These are phyloP conservation scores for Rhizophlyctis rosea DNA, from an alignment of 192 early-diverging fungal genomes.

Conservation along the genomic window DNA sequence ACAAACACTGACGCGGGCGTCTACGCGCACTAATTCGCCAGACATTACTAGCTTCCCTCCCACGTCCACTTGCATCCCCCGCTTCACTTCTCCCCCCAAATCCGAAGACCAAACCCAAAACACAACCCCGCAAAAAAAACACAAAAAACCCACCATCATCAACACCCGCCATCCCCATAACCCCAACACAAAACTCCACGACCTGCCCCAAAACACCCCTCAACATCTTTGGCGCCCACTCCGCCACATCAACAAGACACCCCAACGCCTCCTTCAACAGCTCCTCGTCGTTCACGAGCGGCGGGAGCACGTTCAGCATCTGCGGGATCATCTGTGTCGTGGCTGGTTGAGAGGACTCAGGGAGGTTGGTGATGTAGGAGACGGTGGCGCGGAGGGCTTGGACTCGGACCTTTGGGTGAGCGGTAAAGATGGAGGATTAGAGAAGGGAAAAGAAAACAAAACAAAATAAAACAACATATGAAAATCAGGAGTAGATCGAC, in stretches of 20 bases:
- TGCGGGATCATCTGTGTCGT: conserved; percentile 71
- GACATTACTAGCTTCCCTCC: too few relatives aligned
- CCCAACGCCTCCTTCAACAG: conserved; percentile 36
- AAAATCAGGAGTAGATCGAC: too few relatives aligned
- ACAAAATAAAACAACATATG: too few relatives aligned
- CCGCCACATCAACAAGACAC: conserved; percentile 72
- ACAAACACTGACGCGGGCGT: too few relatives aligned
- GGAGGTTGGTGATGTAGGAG: conserved; percentile 71
- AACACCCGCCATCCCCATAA: conserved; percentile 78
- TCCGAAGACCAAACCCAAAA: too few relatives aligned
- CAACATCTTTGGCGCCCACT: conserved; percentile 78
- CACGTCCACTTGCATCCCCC: too few relatives aligned
- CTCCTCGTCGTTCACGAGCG: conserved; percentile 65
- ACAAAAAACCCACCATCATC: conserved; percentile 53
- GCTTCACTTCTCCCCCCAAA: too few relatives aligned
- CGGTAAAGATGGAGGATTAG: too few relatives aligned
- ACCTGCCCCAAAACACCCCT: conserved; percentile 71
- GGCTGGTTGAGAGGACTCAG: conserved; percentile 46
- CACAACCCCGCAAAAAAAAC: too few relatives aligned
- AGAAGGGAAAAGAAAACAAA: too few relatives aligned
- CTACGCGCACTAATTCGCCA: too few relatives aligned
- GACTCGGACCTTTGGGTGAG: conserved; percentile 33
- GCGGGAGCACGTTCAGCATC: conserved; percentile 78
- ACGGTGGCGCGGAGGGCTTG: conserved; percentile 55
- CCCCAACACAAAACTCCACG: conserved; percentile 67